phyloP scores from a whole-genome alignment of 2,329 filamentous ascomycete genomes.

The Botrytis hyacinthi region DNA sequence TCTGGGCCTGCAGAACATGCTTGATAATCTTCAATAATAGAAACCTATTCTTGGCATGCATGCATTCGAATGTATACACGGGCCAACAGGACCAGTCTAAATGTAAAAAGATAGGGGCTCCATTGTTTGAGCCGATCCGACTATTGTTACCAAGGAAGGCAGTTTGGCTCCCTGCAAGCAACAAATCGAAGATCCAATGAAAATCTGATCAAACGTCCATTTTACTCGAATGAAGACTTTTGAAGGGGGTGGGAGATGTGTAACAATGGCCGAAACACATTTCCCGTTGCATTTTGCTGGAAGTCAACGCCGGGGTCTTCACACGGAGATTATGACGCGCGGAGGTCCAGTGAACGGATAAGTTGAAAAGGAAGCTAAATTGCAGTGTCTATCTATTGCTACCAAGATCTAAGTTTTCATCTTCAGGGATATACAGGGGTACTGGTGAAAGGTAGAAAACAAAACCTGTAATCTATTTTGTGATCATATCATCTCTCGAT shows the following conservation, averaged over 20 bases:
- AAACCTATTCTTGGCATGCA: too few species aligned
- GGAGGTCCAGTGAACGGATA: background rate
- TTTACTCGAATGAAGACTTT: background rate
- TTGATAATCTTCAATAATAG: too few species aligned
- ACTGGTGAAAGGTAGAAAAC: background rate
- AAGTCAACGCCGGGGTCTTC: background rate
- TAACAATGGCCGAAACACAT: background rate
- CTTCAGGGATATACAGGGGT: background rate
- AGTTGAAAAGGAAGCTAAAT: background rate
- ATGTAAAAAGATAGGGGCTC: too few species aligned
- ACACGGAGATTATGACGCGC: background rate
- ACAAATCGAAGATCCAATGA: background rate
- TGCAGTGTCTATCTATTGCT: conserved; percentile 10
- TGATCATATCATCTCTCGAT: conserved; percentile 22
- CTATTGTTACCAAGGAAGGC: background rate
- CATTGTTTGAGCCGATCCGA: background rate
- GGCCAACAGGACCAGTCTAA: too few species aligned
- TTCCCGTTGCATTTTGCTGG: background rate
- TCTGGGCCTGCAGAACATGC: too few species aligned
- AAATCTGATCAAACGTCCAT: background rate
- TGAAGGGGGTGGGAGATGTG: background rate
- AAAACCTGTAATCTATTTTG: background rate
- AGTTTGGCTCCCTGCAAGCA: background rate
- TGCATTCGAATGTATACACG: too few species aligned
- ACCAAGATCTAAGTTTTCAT: background rate